Base-by-base conservation (phyloP, 1,284 basidiomycete genomes). In the Trichosporon sp. region DNA sequence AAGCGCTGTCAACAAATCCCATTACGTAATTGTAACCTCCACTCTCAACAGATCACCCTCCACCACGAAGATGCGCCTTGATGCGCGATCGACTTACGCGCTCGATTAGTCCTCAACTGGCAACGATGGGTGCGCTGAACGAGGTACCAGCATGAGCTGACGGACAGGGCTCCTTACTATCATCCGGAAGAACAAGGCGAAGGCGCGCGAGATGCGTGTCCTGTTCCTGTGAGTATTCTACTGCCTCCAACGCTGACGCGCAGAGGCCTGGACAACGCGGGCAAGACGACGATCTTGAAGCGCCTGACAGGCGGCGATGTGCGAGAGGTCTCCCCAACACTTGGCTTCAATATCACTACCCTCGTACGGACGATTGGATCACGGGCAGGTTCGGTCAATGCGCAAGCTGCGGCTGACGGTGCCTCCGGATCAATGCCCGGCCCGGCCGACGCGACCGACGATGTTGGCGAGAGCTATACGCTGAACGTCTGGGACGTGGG, bases 271-370 rank as follows among this genome's bases (percentile, higher is more conserved):
- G 96, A 99, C 81, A 99, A 99, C 78, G 95, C 95, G 0, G 96
- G 96, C 59, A 99, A 99, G 83, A 98, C 96, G 3, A 99, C 95
- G 0, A 97, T 99, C 70, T 81, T 99, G 66, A 97, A 97, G 83
- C 91, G 91, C 78, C 84, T 99, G 65, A 94, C 92, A 68, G 89
- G 87, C 27, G 93, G 97, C 81, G 90, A 95, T 76, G 91, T 95
- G 69, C 85, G 85, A 72, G 86, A 85, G 59, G 88, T 98, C 65
- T 92, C 89, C 70, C 96, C 96, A 0, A 99, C 96, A 1, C 83
- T 99, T 5, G 96, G 96, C 6, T 99, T 99, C 85, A 96, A 97
- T 77, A 99, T 99, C 83, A 95, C 95, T 83, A 96, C 95, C 2
- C 90, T 99, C 70, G 83, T 89, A 25, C 90, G 96, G 16, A 54